Base-by-base conservation (phyloP, 2,329 filamentous ascomycete genomes). In the Pseudogymnoascus sp. region DNA sequence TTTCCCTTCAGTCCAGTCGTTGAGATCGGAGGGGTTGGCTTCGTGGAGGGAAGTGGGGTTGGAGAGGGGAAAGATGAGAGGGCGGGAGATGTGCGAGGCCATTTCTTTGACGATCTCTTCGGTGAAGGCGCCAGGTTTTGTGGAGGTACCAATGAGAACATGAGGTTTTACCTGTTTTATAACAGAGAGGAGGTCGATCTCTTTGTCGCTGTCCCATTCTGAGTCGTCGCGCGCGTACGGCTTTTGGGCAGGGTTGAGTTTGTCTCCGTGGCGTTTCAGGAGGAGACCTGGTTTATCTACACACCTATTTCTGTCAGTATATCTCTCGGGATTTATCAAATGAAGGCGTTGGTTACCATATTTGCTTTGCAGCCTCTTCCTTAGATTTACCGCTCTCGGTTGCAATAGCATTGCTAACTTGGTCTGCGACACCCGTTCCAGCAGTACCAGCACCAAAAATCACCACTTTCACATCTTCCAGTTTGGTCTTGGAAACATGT, bases 21-120 rank as follows among this genome's bases (percentile, higher is more conserved):
- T 84, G 20, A 96, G 76, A 70, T 96, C 90, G 14, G 83, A 76
- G 0, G 91, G 91, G 6, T 85, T 82, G 1, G 90, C 91, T 73
- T 96, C 91, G 70, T 95, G 90, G 0, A 96, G 81, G 1, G 83
- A 79, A 0, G 91, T 96, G 0, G 91, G 91, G 72, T 96, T 96
- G 2, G 88, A 93, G 1, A 96, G 81, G 0, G 91, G 91, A 63
- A 96, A 84, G 62, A 91, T 80, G 60, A 90, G 84, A n/a, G 91
- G 91, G 0, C 87, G 80, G 0, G 87, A 79, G 2, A 88, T 82
- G 67, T 91, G 82, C 36, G 80, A 78, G 1, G 87, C 84, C 90
- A 96, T 95, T 66, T 88, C 88, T 50, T 80, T 78, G 9, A 95
- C 78, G 28, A 25, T 72, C 80, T 15, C 76, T 90, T 6, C 87